Evolutionary conservation across 768 basidiomycete genomes (phyloP).

Genomic region (Suillus cothurnatus): DNA sequence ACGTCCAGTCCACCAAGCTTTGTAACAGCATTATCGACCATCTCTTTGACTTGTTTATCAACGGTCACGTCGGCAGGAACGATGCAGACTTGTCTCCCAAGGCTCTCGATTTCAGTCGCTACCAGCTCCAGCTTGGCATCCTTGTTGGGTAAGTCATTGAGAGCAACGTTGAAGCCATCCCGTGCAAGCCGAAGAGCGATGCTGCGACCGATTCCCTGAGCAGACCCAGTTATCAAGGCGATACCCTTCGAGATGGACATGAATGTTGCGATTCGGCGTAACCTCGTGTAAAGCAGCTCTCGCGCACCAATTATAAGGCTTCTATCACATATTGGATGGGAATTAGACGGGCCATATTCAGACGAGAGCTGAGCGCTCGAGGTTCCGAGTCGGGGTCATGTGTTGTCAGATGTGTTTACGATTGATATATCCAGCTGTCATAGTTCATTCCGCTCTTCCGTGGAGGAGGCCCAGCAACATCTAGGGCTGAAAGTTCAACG

Average conservation of each 20-base stretch:
- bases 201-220: constrained; percentile 24
- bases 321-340: background rate
- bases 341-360: background rate
- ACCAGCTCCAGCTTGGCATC: constrained; percentile 10
- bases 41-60: constrained; percentile 15
- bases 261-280: background rate
- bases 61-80: constrained; percentile 10
- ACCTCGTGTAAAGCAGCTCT: background rate
- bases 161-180: constrained; percentile 28
- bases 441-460: background rate
- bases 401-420: background rate
- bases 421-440: background rate
- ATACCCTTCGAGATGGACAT: constrained; percentile 14
- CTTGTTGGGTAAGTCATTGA: constrained; percentile 5
- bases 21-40: constrained; percentile 13
- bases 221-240: constrained; percentile 25
- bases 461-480: background rate
- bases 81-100: background rate
- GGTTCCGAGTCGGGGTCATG: background rate
- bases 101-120: constrained; percentile 1
- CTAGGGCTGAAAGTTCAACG: background rate
- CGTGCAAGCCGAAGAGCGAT: constrained; percentile 29
- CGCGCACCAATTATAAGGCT: background rate
- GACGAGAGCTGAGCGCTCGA: background rate
- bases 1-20: constrained; percentile 17